Base-by-base conservation (phyloP, 225 moss, liverwort and hornwort species). In the Bryum argenteum region DNA sequence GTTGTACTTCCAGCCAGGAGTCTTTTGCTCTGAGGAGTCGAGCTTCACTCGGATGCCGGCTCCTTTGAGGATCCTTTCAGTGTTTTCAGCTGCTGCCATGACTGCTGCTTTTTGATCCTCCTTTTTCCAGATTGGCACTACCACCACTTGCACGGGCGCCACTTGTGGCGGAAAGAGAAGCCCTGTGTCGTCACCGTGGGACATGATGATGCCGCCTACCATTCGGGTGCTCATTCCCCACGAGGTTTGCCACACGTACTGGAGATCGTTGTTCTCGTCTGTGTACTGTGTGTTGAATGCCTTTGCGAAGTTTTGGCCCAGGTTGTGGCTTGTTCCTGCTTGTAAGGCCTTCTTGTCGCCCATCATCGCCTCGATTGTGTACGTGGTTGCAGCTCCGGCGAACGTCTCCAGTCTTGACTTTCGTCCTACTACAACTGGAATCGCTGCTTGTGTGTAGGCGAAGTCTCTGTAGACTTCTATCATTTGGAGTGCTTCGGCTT, bases 161-260 rank as follows among this genome's bases (percentile, higher is more conserved):
- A 97, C 94, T 28, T 83, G 66, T 0, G 97, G 97, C 18, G 97
- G 94, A 51, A 97, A 90, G 42, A 92, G 78, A 16, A 97, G 88
- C 10, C 94, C 97, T 1, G 84, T 88, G 64, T 97, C 97, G 56
- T 97, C 97, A 21, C 97, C 97, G 43, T 97, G 94, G 42, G 90
- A 71, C 97, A 97, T 97, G n/a, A 97, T 94, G 58, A 97, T 97
- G n/a, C 93, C 97, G 11, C 94, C 97, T 4, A 97, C 97, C 97
- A 97, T 97, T 41, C 94, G 87, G 19, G 97, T 97, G 77, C 97
- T 97, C 97, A 97, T 93, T 10, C 97, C 97, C 92, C 97, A 94
- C 1, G 94, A 97, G n/a, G 97, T 92, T 67, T 94, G 94, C 94
- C 94, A 94, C 13, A 92, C 94, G 54, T 85, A 87, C 79, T 94